Conservation (phyloP, 1,284 basidiomycete genomes). For the Moesziomyces sp. region DNA sequence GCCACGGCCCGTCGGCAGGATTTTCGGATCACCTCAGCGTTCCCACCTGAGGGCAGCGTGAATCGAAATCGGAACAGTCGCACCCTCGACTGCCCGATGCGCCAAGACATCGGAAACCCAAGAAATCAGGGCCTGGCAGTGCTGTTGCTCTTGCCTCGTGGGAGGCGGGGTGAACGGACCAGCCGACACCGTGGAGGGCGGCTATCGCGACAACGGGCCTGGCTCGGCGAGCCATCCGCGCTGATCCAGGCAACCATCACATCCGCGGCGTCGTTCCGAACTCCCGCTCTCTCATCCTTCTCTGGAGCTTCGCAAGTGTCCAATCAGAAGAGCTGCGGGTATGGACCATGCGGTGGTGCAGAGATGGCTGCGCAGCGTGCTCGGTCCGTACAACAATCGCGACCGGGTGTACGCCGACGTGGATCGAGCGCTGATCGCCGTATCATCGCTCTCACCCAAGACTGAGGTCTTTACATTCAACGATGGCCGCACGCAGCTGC, state of each 20-base stretch:
- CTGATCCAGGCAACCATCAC: too few species aligned
- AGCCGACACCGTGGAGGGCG: constrained; percentile 1
- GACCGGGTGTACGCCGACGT: constrained; percentile 77
- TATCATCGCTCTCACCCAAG: constrained; percentile 81
- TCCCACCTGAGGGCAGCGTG: not conserved
- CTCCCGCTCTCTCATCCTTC: not conserved
- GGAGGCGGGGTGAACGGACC: constrained; percentile 22
- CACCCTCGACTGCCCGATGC: constrained; percentile 10
- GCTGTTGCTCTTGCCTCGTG: constrained; percentile 1
- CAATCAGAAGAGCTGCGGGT: not conserved
- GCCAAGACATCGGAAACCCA: constrained; percentile 12
- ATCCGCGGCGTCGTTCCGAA: not conserved
- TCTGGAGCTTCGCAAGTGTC: not conserved
- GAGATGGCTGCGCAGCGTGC: constrained; percentile 60
- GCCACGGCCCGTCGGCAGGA: too few species aligned
- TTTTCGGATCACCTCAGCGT: constrained; percentile 33
- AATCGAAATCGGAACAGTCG: not conserved
- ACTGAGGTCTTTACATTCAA: constrained; percentile 95
- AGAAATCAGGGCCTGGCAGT: not conserved
- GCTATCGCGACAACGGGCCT: not conserved
- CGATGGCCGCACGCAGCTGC: constrained; percentile 88
- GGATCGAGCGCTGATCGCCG: constrained; percentile 74
- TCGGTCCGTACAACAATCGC: constrained; percentile 72
- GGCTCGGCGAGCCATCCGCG: not conserved
- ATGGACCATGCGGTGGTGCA: constrained; percentile 65